Evolutionary conservation across 108 stramenopile genomes (phyloP), one percentile per base, ranked within the genome.

Genomic region (Parmales sp.): DNA sequence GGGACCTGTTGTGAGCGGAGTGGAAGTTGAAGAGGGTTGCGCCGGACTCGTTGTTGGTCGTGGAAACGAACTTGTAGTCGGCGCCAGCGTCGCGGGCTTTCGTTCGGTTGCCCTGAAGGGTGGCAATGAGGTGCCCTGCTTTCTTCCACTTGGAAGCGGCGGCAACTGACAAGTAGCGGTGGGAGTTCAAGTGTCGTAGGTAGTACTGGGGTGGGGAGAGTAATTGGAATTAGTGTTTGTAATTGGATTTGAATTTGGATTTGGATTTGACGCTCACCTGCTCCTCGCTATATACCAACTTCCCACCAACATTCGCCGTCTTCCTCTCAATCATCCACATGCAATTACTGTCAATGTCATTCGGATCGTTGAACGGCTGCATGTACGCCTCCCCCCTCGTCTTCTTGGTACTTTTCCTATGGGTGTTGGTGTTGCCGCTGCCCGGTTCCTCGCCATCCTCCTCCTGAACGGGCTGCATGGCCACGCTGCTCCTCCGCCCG

Each of bases 181-280:
- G 48, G 9, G 16, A 69, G 29, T 74, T 74, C 16, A 74, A 4
- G 50, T 74, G 68, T n/a, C 68, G 48, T 4, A 74, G 73, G 67
- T 51, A 45, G 22, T 16, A 54, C 1, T 29, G 51, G 1, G 41
- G 7, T 8, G 41, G 41, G 41, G 41, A 11, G 41, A 43, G 13
- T 11, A 13, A 43, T 43, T 11, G 41, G 41, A 11, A 11, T 43
- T 11, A 8, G 41, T 43, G 11, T 8, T 13, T 11, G 41, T 43
- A 13, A 8, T 13, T 43, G n/a, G n/a, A n/a, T n/a, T n/a, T n/a
- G n/a, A n/a, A n/a, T n/a, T n/a, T n/a, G n/a, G n/a, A n/a, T n/a
- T n/a, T n/a, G n/a, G n/a, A n/a, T n/a, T n/a, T n/a, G n/a, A n/a
- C n/a, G 11, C 41, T 43, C 41, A 43, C 4, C 54, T 60, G 28